A percentile compares a stretch with the other conserved stretches of the same genome.
phyloP scores from a whole-genome alignment of 176 grass and related monocot genomes.

The Ensete ventricosum region DNA sequence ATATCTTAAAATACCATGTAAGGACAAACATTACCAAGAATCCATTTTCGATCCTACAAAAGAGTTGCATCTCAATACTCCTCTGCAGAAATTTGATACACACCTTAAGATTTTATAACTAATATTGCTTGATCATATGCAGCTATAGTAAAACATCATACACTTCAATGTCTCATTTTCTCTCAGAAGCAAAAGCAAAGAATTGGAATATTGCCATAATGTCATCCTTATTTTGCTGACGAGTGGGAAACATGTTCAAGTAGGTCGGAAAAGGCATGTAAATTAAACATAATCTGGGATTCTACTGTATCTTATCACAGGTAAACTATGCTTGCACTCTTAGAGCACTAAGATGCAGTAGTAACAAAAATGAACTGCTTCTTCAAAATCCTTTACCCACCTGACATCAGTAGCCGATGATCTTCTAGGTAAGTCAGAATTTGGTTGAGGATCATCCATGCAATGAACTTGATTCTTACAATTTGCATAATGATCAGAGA shows the following conservation, averaged over 20 bases:
- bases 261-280: not conserved
- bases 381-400: slow-evolving; percentile 24
- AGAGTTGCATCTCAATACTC: not conserved
- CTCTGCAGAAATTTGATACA: not conserved
- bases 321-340: not conserved
- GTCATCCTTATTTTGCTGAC: not conserved
- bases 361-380: slow-evolving; percentile 12
- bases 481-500: slow-evolving; percentile 43
- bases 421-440: slow-evolving; percentile 42
- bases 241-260: not conserved
- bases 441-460: slow-evolving; percentile 31
- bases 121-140: too few species aligned
- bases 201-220: not conserved
- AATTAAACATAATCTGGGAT: slow-evolving; percentile 1
- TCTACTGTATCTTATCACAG: not conserved
- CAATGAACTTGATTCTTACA: slow-evolving; percentile 28
- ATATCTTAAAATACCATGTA: not conserved
- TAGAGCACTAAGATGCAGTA: not conserved
- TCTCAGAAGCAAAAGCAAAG: not conserved
- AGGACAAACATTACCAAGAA: not conserved
- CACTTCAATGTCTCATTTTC: not conserved
- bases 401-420: slow-evolving; percentile 40
- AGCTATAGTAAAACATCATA: not conserved
- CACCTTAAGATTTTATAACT: too few species aligned
- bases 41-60: too few species aligned